Base-by-base conservation (phyloP, 805 yeast species). In the Scheffersomyces stipitis region DNA sequence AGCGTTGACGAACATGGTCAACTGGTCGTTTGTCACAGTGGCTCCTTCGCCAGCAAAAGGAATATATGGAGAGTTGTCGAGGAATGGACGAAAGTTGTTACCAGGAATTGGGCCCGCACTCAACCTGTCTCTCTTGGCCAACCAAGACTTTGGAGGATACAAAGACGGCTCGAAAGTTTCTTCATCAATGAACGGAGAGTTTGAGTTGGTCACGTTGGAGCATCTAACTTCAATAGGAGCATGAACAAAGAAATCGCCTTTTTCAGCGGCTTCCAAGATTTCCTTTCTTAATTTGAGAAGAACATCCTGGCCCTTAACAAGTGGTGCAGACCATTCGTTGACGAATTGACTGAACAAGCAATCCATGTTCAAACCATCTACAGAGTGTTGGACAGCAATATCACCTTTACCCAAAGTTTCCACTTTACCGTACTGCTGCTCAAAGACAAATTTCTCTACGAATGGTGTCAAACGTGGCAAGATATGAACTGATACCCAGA, bases 241-340 rank as follows among this genome's bases (percentile, higher is more conserved):
- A 61, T 93, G 98, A 8, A 90, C 96, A 52, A 73, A 91, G 61
- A 74, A 91, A 26, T 81, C 81, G 41, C 79, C 78, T 10, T 62
- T 59, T 9, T 57, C 51, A 22, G 81, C 78, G 22, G 93, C 96
- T 15, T 65, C 67, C 20, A 71, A 58, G 35, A 86, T 83, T 2
- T 79, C 77, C 22, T 73, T 73, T 40, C 80, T 76, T 41, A 91
- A 69, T n/a, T 81, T 70, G 29, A 62, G 56, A 45, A 90, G 71
- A 14, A 84, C 81, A 35, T 79, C 83, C 5, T 82, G 82, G 4
- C 97, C 97, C 45, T 79, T 75, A 16, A 65, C 73, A 54, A 91
- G 66, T 15, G 98, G 98, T 33, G 95, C 78, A n/a, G 93, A 89
- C 98, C 98, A 91, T 65, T 91, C 99, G 56, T 90, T 81, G 34